phyloP scores from a whole-genome alignment of 768 basidiomycete species.

The Russula lepida region DNA sequence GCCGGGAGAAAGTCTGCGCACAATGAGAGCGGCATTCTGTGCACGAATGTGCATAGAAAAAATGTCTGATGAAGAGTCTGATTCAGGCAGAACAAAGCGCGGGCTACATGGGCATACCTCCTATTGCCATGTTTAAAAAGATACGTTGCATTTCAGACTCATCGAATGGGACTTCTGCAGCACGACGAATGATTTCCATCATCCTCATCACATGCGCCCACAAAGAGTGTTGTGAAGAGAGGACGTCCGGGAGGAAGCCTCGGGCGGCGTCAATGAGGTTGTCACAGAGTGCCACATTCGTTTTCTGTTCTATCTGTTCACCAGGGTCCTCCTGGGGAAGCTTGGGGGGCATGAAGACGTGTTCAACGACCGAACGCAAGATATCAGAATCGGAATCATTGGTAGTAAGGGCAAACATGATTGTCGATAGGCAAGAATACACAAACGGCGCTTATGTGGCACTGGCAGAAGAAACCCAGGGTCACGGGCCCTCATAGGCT shows the following conservation, averaged over 20 bases:
- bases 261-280: not conserved
- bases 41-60: conserved; percentile 33
- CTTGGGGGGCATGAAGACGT: conserved; percentile 8
- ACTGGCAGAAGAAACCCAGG: not conserved
- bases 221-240: not conserved
- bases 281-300: conserved; percentile 4
- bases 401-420: not conserved
- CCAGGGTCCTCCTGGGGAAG: conserved; percentile 4
- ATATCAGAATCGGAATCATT: not conserved
- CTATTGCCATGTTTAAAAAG: not conserved
- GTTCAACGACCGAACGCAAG: not conserved
- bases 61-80: conserved; percentile 27
- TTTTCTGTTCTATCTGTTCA: not conserved
- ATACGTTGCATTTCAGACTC: not conserved
- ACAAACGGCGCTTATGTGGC: not conserved
- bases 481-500: no score
- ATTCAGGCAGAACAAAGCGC: not conserved
- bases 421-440: not conserved
- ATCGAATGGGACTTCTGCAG: not conserved
- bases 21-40: conserved; percentile 43
- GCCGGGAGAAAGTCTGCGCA: not conserved
- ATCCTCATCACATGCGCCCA: conserved; percentile 12
- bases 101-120: not conserved
- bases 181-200: not conserved
- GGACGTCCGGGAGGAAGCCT: not conserved